phyloP scores from a whole-genome alignment of 2,329 filamentous ascomycete genomes.

The Ophiocordyceps camponoti-saundersi region DNA sequence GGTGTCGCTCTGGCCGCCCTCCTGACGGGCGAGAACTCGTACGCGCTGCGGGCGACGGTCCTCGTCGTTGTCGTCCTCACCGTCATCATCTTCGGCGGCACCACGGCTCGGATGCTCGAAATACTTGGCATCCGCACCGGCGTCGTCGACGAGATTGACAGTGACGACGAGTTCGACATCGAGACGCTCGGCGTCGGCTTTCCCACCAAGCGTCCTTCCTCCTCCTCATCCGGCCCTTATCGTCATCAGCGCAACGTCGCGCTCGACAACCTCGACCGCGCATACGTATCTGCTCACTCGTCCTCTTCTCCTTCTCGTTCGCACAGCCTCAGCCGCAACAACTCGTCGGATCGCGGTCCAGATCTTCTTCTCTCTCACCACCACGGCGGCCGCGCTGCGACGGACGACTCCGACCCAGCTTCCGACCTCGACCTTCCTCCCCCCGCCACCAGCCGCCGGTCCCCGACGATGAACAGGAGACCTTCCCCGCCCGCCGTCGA shows the following conservation, averaged over 20 bases:
- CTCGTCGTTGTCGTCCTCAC: constrained; percentile 92
- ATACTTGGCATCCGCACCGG: constrained; percentile 93
- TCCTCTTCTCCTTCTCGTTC: constrained; percentile 27
- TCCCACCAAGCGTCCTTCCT: constrained; percentile 56
- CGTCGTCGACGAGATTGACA: constrained; percentile 92
- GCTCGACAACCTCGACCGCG: constrained; percentile 31
- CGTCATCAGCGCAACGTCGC: constrained; percentile 53
- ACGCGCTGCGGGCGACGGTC: constrained; percentile 82
- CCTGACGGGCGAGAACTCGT: constrained; percentile 64
- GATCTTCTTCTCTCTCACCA: constrained; percentile 29
- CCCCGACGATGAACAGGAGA: constrained; percentile 16
- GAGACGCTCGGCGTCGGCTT: constrained; percentile 56
- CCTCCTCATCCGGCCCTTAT: constrained; percentile 48
- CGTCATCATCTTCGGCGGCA: constrained; percentile 97
- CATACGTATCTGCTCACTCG: constrained; percentile 36
- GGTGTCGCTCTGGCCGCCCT: constrained; percentile 88
- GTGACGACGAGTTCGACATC: constrained; percentile 97
- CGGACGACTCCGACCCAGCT: constrained; percentile 40
- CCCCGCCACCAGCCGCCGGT: constrained; percentile 37
- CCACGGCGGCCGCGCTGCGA: constrained; percentile 15
- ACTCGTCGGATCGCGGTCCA: constrained; percentile 21
- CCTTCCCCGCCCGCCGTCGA: constrained; percentile 9
- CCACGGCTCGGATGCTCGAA: constrained; percentile 92
- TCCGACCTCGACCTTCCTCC: constrained; percentile 39
- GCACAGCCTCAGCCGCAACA: constrained; percentile 35